Base-by-base conservation (phyloP, 345 rosid species). In the Brassica nigra region DNA sequence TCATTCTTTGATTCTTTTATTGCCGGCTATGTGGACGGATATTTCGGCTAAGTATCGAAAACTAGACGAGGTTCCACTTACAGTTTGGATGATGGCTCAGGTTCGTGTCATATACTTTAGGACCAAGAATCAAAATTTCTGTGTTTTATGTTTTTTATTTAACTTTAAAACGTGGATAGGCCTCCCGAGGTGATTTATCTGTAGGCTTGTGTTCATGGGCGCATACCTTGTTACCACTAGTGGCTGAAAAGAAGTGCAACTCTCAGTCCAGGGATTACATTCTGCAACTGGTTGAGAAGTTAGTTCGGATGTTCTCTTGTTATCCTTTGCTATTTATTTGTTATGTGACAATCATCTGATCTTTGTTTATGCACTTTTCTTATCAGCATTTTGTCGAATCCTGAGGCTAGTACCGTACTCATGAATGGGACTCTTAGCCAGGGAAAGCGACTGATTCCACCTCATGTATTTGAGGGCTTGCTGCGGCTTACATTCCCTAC, bases 221-320 rank as follows among this genome's bases (percentile, higher is more conserved):
- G 15, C 90, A 83, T 75, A 59, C 65, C 82, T 87, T 90, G 15
- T 77, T 90, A 75, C 90, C 91, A 2, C 16, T 79, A 61, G 74
- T 83, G 55, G 70, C 69, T 80, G 66, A 77, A 16, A 84, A 78
- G 84, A 82, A 63, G 68, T 84, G 87, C 77, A 87, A 81, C 78
- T 88, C 90, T 29, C 89, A 62, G 66, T 84, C 90, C 65, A 84
- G 89, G 69, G 95, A 90, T 82, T 42, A 86, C 58, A 83, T 90
- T 55, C 84, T 90, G 81, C 92, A 89, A 80, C 63, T 87, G 52
- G 80, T 67, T 29, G 85, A 83, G 84, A 74, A 81, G 86, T 86
- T 74, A 63, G 62, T 28, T 57, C 54, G 3, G 31, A 47, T 27
- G 33, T 15, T 49, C 47, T 44, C 55, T 33, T 70, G 36, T 62